Evolutionary conservation across 441 rosid genomes (phyloP).

Genomic region (Populus trichocarpa): DNA sequence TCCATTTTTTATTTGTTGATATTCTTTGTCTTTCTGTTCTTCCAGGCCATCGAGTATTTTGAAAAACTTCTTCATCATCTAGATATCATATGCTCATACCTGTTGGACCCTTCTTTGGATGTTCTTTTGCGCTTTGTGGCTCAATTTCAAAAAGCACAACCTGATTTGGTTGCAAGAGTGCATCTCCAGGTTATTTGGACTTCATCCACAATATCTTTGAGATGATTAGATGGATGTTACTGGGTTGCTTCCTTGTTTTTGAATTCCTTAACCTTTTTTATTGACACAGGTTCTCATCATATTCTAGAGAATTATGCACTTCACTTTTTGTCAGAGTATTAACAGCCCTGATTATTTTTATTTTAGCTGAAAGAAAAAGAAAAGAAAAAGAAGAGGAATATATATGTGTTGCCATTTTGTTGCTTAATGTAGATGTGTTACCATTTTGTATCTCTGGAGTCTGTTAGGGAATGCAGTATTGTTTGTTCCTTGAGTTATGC

Average conservation of each 20-base stretch:
- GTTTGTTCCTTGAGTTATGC: not conserved
- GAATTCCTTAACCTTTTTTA: not conserved
- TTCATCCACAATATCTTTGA: conserved; percentile 8
- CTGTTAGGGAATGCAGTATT: not conserved
- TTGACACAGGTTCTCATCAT: not conserved
- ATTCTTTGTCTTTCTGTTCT: conserved; percentile 27
- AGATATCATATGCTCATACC: conserved; percentile 65
- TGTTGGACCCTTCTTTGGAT: conserved; percentile 67
- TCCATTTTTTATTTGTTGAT: conserved; percentile 20
- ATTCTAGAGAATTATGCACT: not conserved
- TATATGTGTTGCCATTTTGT: not conserved
- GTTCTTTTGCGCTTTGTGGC: conserved; percentile 67
- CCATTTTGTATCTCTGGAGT: not conserved
- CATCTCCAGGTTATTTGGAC: conserved; percentile 77
- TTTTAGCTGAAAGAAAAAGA: too few species aligned
- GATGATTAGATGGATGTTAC: not conserved
- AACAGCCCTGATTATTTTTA: not conserved
- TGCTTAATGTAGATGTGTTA: not conserved
- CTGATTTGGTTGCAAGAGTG: conserved; percentile 90
- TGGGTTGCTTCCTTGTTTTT: not conserved
- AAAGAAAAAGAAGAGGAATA: not conserved
- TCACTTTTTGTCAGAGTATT: not conserved
- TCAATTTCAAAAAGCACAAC: conserved; percentile 83
- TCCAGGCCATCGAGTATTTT: conserved; percentile 81
- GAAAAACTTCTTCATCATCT: conserved; percentile 87